Percentiles rank a stretch among this genome's conserved stretches.
phyloP scores from a whole-genome alignment of 2,329 filamentous ascomycete genomes.

The Neonectria hederae region DNA sequence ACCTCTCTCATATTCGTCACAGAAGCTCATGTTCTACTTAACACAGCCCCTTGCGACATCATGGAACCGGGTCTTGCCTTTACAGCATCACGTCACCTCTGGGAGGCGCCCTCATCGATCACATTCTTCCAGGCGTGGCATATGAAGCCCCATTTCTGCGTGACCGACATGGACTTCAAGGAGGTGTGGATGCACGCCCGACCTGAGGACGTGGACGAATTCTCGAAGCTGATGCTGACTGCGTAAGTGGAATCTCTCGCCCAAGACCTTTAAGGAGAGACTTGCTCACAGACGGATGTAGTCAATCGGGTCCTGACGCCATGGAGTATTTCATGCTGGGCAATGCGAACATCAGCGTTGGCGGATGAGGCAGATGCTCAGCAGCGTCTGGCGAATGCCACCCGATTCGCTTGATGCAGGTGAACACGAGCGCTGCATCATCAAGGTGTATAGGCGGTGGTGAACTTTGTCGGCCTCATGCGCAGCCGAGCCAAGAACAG shows the following conservation, averaged over 20 bases:
- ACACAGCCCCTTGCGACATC: constrained; percentile 28
- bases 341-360: constrained; percentile 32
- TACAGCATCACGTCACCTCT: constrained; percentile 55
- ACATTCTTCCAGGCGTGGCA: constrained; percentile 57
- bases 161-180: constrained; percentile 48
- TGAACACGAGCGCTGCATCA: not conserved
- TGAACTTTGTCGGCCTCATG: not conserved
- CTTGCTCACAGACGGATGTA: constrained; percentile 23
- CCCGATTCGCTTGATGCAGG: not conserved
- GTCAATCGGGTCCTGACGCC: constrained; percentile 48
- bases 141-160: constrained; percentile 51
- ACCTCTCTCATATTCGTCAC: not conserved
- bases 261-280: not conserved
- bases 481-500: not conserved
- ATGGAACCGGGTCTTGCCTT: constrained; percentile 37
- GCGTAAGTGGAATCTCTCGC: constrained; percentile 42
- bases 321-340: constrained; percentile 51
- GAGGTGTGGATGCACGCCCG: constrained; percentile 50
- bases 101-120: constrained; percentile 53
- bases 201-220: constrained; percentile 52
- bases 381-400: not conserved
- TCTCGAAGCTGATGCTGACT: constrained; percentile 51
- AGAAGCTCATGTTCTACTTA: not conserved
- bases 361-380: not conserved
- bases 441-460: not conserved